Evolutionary conservation across 108 stramenopile species (phyloP).

Genomic region (Craspedostauros australis): DNA sequence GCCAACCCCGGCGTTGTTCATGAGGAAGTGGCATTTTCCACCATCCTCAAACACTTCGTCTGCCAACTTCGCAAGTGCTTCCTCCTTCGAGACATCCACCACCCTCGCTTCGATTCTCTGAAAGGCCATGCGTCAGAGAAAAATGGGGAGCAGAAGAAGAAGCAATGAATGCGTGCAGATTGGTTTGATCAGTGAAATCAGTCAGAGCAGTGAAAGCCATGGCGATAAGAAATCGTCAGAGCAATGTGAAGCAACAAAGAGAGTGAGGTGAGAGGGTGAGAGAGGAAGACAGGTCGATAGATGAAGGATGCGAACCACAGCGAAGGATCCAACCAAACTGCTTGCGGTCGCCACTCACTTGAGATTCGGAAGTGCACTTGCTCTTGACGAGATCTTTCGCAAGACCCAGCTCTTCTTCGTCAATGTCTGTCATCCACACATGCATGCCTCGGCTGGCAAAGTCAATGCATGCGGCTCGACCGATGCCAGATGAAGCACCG

Average conservation of each 20-base stretch:
- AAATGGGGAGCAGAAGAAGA: no score
- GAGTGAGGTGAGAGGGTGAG: no score
- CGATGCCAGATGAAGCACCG: conserved; percentile 37
- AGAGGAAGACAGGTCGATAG: no score
- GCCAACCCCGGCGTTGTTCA: conserved; percentile 53
- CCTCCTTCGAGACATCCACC: conserved; percentile 28
- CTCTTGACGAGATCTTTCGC: conserved; percentile 23
- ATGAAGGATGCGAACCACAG: no score
- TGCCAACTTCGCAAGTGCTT: conserved; percentile 16
- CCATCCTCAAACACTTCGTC: conserved; percentile 29
- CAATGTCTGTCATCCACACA: conserved; percentile 48
- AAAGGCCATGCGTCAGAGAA: no score
- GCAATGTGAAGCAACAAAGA: no score
- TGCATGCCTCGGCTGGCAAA: conserved; percentile 42
- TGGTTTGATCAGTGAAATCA: no score
- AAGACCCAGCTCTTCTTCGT: conserved; percentile 25
- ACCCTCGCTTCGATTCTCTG: conserved; percentile 18
- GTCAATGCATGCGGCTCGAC: conserved; percentile 28
- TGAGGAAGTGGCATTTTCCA: conserved; percentile 34
- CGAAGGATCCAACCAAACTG: no score
- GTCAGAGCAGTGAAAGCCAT: no score
- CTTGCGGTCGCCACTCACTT: conserved; percentile 6
- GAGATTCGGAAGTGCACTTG: background rate
- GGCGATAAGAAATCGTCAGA: no score
- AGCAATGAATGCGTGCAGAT: no score